Conservation (phyloP, 176 grass and related monocot genomes). For the Panicum miliaceum region DNA sequence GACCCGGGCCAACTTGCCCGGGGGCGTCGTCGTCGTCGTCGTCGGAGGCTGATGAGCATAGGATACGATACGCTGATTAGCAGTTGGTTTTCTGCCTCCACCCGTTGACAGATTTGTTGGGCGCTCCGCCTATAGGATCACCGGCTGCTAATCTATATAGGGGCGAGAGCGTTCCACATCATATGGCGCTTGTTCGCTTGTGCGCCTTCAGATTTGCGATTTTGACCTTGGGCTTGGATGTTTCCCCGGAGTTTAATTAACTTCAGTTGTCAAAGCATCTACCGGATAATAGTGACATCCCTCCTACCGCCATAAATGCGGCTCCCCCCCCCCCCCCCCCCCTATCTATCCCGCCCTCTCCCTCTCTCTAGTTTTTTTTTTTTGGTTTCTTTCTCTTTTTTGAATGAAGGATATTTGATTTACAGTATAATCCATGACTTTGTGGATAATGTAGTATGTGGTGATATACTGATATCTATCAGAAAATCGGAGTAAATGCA, state of each 20-base stretch:
- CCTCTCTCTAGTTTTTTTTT: too few relatives aligned
- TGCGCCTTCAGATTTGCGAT: constrained; percentile 44
- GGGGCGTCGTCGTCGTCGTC: too few relatives aligned
- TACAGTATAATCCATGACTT: not conserved
- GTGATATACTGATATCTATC: not conserved
- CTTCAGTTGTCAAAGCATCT: constrained; percentile 51
- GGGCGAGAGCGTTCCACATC: not conserved
- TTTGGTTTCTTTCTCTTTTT: not conserved
- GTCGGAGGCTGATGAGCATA: not conserved
- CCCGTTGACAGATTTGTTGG: not conserved
- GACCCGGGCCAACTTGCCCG: constrained; percentile 11
- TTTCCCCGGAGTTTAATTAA: constrained; percentile 41
- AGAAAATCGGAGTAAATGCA: not conserved
- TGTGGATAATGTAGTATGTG: not conserved
- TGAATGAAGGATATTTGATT: not conserved
- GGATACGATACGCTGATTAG: constrained; percentile 9
- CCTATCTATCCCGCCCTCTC: too few relatives aligned
- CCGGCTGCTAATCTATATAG: not conserved
- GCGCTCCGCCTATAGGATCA: not conserved
- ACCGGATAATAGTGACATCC: constrained; percentile 62
- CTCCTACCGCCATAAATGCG: constrained; percentile 57
- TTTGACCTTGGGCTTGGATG: constrained; percentile 52
- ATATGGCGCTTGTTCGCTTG: constrained; percentile 45
- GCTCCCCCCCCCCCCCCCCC: not conserved
- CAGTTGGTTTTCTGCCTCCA: not conserved